A percentile compares a stretch with the other conserved stretches of the same genome.
These are phyloP conservation scores for Globisporangium uncinulatum DNA, from an alignment of 352 stramenopile genomes.

Conservation along the genomic window DNA sequence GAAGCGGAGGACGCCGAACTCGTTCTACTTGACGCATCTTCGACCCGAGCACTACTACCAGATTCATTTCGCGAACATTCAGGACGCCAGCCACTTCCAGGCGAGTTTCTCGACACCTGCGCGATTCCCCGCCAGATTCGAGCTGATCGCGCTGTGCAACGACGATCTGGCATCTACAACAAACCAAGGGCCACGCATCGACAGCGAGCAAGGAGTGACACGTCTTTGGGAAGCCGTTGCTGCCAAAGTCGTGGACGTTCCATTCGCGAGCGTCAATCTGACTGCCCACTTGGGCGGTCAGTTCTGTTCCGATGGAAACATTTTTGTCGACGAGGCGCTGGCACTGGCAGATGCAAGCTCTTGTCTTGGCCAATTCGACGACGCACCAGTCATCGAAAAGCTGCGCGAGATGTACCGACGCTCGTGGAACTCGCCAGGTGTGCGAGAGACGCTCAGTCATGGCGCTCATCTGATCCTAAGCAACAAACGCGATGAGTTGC, in stretches of 20 bases:
- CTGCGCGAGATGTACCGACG: conserved; percentile 50
- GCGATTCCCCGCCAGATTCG: conserved; percentile 21
- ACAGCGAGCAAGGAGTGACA: background rate
- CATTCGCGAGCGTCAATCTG: conserved; percentile 39
- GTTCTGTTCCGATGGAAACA: conserved; percentile 24
- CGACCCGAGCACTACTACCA: conserved; percentile 50
- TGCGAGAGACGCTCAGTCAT: conserved; percentile 35
- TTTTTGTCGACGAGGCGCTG: conserved; percentile 27
- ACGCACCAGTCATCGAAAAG: conserved; percentile 18
- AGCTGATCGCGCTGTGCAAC: conserved; percentile 34
- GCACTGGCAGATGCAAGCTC: conserved; percentile 9
- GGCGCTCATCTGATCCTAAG: conserved; percentile 43
- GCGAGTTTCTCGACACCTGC: conserved; percentile 48
- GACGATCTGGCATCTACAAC: conserved; percentile 8
- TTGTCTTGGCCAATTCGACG: background rate
- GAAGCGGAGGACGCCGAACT: conserved; percentile 29
- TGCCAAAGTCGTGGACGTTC: conserved; percentile 18
- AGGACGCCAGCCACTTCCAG: conserved; percentile 23
- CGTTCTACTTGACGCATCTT: conserved; percentile 66
- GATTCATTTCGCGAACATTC: conserved; percentile 42
- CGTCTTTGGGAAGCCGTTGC: conserved; percentile 27
- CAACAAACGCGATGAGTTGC: conserved; percentile 24
- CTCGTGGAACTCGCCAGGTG: conserved; percentile 47
- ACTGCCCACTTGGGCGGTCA: conserved; percentile 49
- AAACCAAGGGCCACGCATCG: conserved; percentile 2